Percentiles rank a stretch among this genome's conserved stretches.
phyloP scores from a whole-genome alignment of 129 eudicot species.

The Tanacetum coccineum region DNA sequence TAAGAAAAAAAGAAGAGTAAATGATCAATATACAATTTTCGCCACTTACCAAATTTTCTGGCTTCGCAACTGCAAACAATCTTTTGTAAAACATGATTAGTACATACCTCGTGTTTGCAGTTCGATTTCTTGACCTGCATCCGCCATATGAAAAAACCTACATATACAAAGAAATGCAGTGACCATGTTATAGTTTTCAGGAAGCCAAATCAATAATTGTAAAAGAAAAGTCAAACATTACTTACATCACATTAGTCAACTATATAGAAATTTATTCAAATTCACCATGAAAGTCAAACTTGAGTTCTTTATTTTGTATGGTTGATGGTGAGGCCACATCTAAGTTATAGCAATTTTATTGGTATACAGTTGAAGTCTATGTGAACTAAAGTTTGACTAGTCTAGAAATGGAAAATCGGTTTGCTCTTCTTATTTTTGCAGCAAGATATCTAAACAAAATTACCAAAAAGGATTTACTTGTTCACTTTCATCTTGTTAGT shows the following conservation, averaged over 20 bases:
- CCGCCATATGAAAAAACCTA: constrained; percentile 29
- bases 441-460: constrained; percentile 6
- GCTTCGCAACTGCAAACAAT: neutral
- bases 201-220: neutral
- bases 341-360: neutral
- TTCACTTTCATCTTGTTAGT: neutral
- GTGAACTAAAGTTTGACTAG: constrained; percentile 22
- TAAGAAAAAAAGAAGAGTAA: neutral
- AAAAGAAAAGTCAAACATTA: neutral
- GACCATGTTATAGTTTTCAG: constrained; percentile 10
- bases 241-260: constrained; percentile 16
- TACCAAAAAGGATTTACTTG: neutral
- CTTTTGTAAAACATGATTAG: constrained; percentile 1
- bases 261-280: constrained; percentile 6
- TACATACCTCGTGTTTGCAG: constrained; percentile 32
- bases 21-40: neutral
- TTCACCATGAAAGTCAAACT: constrained; percentile 26
- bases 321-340: constrained; percentile 15
- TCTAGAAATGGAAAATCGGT: constrained; percentile 16
- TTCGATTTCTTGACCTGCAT: constrained; percentile 33
- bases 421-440: constrained; percentile 4
- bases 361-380: constrained; percentile 10
- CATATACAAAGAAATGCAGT: neutral
- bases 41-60: neutral
- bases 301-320: constrained; percentile 19